Conservation (phyloP, 495 filamentous ascomycete species). For the Xylaria palmicola region DNA sequence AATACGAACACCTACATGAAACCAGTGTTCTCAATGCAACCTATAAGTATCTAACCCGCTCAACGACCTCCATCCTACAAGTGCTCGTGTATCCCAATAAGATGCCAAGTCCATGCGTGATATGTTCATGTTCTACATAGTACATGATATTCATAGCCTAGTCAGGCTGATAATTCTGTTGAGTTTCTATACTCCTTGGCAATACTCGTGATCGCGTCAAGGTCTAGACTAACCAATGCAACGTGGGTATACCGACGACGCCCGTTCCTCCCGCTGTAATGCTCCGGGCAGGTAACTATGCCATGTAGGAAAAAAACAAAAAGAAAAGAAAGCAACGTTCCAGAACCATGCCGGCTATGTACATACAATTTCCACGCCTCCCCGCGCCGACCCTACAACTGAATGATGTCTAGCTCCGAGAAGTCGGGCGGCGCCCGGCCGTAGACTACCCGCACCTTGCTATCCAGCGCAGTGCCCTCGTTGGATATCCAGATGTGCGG, state of each 20-base stretch:
- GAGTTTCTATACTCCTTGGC: too few relatives aligned
- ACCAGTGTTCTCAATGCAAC: too few relatives aligned
- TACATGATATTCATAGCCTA: too few relatives aligned
- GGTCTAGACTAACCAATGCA: neutral
- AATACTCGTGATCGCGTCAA: neutral
- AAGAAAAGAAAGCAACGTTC: neutral
- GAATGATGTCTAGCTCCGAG: constrained; percentile 84
- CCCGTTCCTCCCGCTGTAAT: neutral
- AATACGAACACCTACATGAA: neutral
- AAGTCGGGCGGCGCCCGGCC: constrained; percentile 88
- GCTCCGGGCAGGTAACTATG: neutral
- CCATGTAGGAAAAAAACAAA: neutral
- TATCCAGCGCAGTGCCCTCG: constrained; percentile 82
- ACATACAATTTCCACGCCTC: neutral
- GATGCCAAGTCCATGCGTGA: neutral
- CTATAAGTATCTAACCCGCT: too few relatives aligned
- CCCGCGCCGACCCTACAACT: constrained; percentile 52
- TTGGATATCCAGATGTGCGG: constrained; percentile 93
- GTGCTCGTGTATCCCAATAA: neutral
- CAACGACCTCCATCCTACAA: too few relatives aligned
- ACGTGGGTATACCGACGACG: constrained; percentile 1
- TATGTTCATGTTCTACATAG: neutral
- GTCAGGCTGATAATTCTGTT: too few relatives aligned
- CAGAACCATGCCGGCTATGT: constrained; percentile 3
- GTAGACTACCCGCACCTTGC: constrained; percentile 82